These are phyloP conservation scores for Xylaria acuta DNA, from an alignment of 495 filamentous ascomycete genomes.

Conservation along the genomic window DNA sequence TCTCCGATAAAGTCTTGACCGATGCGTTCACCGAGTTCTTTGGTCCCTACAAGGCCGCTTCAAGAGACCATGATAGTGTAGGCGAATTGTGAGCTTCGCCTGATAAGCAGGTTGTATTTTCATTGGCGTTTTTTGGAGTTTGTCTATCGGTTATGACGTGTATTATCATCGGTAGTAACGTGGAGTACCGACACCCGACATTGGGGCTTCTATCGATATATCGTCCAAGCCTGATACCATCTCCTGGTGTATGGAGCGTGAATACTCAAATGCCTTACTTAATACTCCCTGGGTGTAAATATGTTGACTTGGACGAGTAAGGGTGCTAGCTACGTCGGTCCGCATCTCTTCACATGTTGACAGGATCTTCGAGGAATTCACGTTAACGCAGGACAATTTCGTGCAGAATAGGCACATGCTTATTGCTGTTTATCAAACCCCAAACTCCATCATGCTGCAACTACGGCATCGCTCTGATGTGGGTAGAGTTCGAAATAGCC, in stretches of 20 bases:
- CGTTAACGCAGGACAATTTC: constrained; percentile 23
- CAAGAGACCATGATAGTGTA: constrained; percentile 22
- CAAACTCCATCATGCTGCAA: constrained; percentile 29
- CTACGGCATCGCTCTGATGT: not conserved
- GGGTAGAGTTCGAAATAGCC: not conserved
- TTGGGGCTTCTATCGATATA: not conserved
- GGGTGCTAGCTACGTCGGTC: not conserved
- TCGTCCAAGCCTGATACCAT: not conserved
- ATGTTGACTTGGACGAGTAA: not conserved
- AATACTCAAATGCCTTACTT: not conserved
- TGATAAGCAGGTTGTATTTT: constrained; percentile 23
- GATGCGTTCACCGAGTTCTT: constrained; percentile 77
- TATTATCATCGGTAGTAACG: not conserved
- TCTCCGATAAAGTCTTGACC: constrained; percentile 70
- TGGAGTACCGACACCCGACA: not conserved
- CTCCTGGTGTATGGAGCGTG: not conserved
- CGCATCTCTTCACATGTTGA: not conserved
- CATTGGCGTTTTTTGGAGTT: constrained; percentile 10
- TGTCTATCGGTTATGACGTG: not conserved
- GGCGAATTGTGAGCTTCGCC: constrained; percentile 35
- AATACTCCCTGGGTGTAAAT: not conserved
- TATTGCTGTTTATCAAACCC: constrained; percentile 44
- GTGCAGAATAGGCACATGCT: constrained; percentile 27
- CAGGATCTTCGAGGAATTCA: not conserved
- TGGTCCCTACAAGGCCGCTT: constrained; percentile 52